Evolutionary conservation across 345 rosid species (phyloP), one percentile per base, ranked within the genome.

Genomic region (Eucalyptus leucophloia): DNA sequence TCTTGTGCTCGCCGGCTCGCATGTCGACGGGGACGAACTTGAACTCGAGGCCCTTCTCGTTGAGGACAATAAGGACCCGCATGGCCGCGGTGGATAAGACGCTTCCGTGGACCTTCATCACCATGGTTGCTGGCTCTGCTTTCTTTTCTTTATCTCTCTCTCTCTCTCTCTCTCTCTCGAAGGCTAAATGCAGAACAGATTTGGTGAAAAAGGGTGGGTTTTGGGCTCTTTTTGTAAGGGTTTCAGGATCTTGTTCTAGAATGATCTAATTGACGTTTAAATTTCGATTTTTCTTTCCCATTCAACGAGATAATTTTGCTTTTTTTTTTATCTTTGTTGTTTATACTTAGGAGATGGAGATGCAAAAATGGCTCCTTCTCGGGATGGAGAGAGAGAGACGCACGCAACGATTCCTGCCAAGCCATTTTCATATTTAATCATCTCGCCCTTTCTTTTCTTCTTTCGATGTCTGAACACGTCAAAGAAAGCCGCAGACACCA

Each of bases 31-130:
- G 81, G 72, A 91, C 67, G 45, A 91, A 69, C 91, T 91, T 91
- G 30, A 93, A 93, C 14, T 90, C 91, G 30, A 93, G 77, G 15
- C 37, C 92, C 85, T 93, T 91, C 88, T 93, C 94, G 30, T 67
- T 45, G 17, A 92, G 92, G 89, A 89, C 60, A 14, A 90, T 90
- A 3, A 91, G 26, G 40, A 87, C 94, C 85, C 91, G 49, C 88
- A 23, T 44, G 4, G 91, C 8, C 9, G 93, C 90, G 7, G 93
- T 89, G 40, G 94, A 93, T 37, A 77, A 1, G 37, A 53, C 32
- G 62, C 4, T 42, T 47, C 93, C 93, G 44, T 91, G 87, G 89
- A 93, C 89, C 88, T 91, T 93, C 13, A 90, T 89, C 13, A n/a
- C 88, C 44, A 87, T 62, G 87, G 45, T 89, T 7, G 37, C 58